Evolutionary conservation across 495 filamentous ascomycete genomes (phyloP).

Genomic region (Xylaria nigripes): DNA sequence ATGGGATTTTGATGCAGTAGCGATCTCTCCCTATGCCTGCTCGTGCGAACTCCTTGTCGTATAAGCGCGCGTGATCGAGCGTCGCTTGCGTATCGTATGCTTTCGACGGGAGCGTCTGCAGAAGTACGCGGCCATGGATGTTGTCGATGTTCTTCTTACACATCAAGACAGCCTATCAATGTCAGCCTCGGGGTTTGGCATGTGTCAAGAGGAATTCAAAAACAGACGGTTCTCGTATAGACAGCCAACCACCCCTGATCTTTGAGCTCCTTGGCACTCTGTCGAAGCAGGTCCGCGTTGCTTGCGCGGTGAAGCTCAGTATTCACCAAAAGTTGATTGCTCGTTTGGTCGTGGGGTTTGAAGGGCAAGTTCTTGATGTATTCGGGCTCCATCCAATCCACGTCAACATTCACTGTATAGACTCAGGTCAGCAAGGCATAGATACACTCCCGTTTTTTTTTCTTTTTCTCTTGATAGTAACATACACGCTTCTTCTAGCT

Average conservation of each 20-base stretch:
- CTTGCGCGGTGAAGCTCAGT: conserved; percentile 29
- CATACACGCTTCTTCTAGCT: conserved; percentile 21
- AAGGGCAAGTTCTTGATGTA: conserved; percentile 37
- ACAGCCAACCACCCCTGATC: conserved; percentile 34
- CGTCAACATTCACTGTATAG: conserved; percentile 28
- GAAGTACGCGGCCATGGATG: conserved; percentile 33
- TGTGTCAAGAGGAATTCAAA: not conserved
- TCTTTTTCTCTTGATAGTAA: not conserved
- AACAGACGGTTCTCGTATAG: conserved; percentile 28
- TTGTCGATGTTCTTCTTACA: conserved; percentile 36
- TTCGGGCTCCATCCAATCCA: conserved; percentile 37
- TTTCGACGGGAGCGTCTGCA: conserved; percentile 32
- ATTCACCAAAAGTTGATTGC: conserved; percentile 37
- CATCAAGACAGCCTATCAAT: conserved; percentile 30
- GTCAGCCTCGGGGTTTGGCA: not conserved
- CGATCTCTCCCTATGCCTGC: conserved; percentile 32
- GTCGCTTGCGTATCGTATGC: conserved; percentile 32
- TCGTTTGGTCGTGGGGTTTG: conserved; percentile 38
- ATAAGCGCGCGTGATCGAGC: conserved; percentile 32
- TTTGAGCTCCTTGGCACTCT: conserved; percentile 31
- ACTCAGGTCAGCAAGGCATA: not conserved
- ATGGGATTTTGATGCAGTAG: conserved; percentile 26
- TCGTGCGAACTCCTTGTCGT: conserved; percentile 32
- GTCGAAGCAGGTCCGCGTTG: conserved; percentile 30
- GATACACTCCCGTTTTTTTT: too few relatives aligned